Percentiles rank a stretch among this genome's conserved stretches.
phyloP scores from a whole-genome alignment of 164 flowering plant species.

The Chimonanthus praecox region DNA sequence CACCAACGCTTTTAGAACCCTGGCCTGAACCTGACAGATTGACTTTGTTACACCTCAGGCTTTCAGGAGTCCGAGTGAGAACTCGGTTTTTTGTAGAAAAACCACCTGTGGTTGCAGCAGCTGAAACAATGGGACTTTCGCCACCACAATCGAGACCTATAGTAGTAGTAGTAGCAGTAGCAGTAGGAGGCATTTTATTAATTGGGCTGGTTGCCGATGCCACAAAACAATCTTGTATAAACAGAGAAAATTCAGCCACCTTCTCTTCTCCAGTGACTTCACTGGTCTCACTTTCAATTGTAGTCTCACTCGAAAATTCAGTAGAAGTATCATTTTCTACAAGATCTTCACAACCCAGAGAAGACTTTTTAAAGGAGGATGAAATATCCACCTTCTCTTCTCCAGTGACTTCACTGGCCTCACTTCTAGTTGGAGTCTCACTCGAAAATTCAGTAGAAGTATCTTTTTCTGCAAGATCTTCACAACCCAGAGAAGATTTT shows the following conservation, averaged over 20 bases:
- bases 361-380: not conserved
- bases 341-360: not conserved
- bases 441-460: not conserved
- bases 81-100: not conserved
- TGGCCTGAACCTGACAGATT: not conserved
- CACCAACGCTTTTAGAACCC: not conserved
- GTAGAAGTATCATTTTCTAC: not conserved
- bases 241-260: too few relatives aligned
- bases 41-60: conserved; percentile 2
- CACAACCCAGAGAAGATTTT: not conserved
- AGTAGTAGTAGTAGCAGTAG: too few relatives aligned
- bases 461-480: not conserved
- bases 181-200: too few relatives aligned
- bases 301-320: not conserved
- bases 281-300: too few relatives aligned
- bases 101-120: not conserved
- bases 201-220: too few relatives aligned
- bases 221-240: too few relatives aligned
- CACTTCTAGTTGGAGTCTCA: not conserved
- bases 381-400: not conserved
- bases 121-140: not conserved
- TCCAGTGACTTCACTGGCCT: too few relatives aligned
- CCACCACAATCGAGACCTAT: too few relatives aligned
- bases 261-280: too few relatives aligned
- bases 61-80: not conserved